Percentiles rank a stretch among this genome's conserved stretches.
Evolutionary conservation across 768 basidiomycete species (phyloP).

Genomic region (Boletus edulis): DNA sequence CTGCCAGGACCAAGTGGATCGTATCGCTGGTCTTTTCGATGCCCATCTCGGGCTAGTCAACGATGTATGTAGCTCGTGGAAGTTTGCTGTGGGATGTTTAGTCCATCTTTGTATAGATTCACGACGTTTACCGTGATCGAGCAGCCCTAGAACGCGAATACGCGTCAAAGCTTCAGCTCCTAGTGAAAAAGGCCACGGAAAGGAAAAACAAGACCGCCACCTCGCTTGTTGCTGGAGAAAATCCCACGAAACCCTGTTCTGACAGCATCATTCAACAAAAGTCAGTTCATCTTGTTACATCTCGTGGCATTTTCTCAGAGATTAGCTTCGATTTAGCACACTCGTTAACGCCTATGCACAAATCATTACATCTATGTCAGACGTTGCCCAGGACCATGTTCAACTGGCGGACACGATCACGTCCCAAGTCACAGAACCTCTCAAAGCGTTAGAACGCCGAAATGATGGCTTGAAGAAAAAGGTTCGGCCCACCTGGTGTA

Average conservation of each 20-base stretch:
- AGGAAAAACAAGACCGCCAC: slow-evolving; percentile 62
- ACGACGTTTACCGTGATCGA: slow-evolving; percentile 68
- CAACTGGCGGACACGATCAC: slow-evolving; percentile 61
- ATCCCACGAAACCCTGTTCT: slow-evolving; percentile 62
- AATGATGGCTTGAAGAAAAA: slow-evolving; percentile 70
- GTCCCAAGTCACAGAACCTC: slow-evolving; percentile 59
- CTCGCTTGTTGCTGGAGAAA: slow-evolving; percentile 59
- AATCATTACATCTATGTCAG: slow-evolving; percentile 58
- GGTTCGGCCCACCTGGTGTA: slow-evolving; percentile 31
- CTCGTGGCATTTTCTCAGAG: slow-evolving; percentile 10
- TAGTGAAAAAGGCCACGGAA: slow-evolving; percentile 67
- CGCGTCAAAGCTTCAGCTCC: slow-evolving; percentile 61
- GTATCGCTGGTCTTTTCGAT: slow-evolving; percentile 55
- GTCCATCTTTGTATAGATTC: slow-evolving; percentile 46
- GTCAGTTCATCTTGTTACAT: slow-evolving; percentile 34
- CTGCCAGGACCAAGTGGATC: slow-evolving; percentile 69
- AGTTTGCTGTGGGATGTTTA: not conserved
- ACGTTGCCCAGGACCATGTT: slow-evolving; percentile 66
- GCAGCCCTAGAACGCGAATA: slow-evolving; percentile 76
- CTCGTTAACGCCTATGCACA: slow-evolving; percentile 68
- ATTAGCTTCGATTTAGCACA: slow-evolving; percentile 46
- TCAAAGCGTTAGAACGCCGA: slow-evolving; percentile 57
- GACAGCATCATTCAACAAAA: slow-evolving; percentile 52
- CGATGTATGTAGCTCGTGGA: slow-evolving; percentile 48
- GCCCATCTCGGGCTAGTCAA: slow-evolving; percentile 60